These are phyloP conservation scores for Tarenaya hassleriana DNA, from an alignment of 345 rosid genomes.

Conservation along the genomic window DNA sequence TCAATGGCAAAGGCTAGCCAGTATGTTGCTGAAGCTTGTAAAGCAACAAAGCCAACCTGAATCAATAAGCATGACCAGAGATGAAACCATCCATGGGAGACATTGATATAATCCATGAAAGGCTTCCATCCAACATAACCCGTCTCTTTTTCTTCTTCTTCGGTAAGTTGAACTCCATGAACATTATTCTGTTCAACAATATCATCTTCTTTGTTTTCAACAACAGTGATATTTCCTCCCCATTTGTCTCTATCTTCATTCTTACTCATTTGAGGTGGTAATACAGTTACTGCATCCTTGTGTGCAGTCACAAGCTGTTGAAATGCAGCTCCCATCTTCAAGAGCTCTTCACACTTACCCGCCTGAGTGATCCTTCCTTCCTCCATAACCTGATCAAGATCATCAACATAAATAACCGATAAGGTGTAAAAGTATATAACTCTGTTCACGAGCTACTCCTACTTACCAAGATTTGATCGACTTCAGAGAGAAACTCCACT, in stretches of 20 bases:
- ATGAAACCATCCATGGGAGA: slow-evolving; percentile 43
- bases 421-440: background rate
- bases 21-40: slow-evolving; percentile 58
- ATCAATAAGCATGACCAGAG: slow-evolving; percentile 25
- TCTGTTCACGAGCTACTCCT: no score
- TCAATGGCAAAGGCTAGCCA: slow-evolving; percentile 70
- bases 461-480: slow-evolving; percentile 55
- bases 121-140: slow-evolving; percentile 67
- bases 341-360: slow-evolving; percentile 56
- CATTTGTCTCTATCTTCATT: slow-evolving; percentile 17
- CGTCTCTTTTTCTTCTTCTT: slow-evolving; percentile 55
- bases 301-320: slow-evolving; percentile 75
- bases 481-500: slow-evolving; percentile 72
- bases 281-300: slow-evolving; percentile 41
- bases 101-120: slow-evolving; percentile 44
- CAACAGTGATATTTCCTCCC: slow-evolving; percentile 18
- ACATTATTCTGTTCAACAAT: slow-evolving; percentile 22
- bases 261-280: slow-evolving; percentile 29
- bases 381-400: slow-evolving; percentile 50
- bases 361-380: slow-evolving; percentile 49
- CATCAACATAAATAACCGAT: slow-evolving; percentile 1
- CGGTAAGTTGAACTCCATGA: slow-evolving; percentile 48
- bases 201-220: slow-evolving; percentile 24
- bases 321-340: slow-evolving; percentile 50
- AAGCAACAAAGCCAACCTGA: slow-evolving; percentile 41